Evolutionary conservation across 257 asterid genomes (phyloP).

Genomic region (Solanum stenotomum): DNA sequence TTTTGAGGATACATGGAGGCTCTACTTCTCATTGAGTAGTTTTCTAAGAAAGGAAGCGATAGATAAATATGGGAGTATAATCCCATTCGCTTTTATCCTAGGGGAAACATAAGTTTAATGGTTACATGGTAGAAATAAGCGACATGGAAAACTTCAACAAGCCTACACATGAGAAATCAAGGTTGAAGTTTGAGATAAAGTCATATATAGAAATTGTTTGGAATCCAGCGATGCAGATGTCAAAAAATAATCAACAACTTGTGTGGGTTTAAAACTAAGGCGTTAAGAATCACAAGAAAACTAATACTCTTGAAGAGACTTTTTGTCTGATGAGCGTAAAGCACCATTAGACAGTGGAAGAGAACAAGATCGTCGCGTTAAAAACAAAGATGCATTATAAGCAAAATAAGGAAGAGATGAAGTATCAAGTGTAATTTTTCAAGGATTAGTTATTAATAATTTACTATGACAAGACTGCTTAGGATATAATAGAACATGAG

Average conservation of each 20-base stretch:
- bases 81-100: conserved; percentile 15
- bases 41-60: conserved; percentile 23
- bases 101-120: conserved; percentile 44
- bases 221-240: neutral
- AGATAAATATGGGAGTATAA: conserved; percentile 39
- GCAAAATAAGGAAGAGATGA: conserved; percentile 66
- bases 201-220: neutral
- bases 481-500: no score
- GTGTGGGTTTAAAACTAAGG: neutral
- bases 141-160: conserved; percentile 46
- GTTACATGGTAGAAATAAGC: conserved; percentile 36
- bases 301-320: conserved; percentile 45
- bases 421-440: no score
- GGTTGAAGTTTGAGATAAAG: no score
- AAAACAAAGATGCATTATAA: conserved; percentile 48
- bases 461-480: no score
- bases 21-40: conserved; percentile 45
- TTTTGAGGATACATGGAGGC: conserved; percentile 46
- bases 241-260: neutral
- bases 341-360: conserved; percentile 29
- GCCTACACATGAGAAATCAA: neutral
- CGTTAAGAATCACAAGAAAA: conserved; percentile 30
- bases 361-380: neutral
- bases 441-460: no score
- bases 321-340: conserved; percentile 12